phyloP scores from a whole-genome alignment of 208 protist genomes.

The Leptomonas pyrrhocoris region DNA sequence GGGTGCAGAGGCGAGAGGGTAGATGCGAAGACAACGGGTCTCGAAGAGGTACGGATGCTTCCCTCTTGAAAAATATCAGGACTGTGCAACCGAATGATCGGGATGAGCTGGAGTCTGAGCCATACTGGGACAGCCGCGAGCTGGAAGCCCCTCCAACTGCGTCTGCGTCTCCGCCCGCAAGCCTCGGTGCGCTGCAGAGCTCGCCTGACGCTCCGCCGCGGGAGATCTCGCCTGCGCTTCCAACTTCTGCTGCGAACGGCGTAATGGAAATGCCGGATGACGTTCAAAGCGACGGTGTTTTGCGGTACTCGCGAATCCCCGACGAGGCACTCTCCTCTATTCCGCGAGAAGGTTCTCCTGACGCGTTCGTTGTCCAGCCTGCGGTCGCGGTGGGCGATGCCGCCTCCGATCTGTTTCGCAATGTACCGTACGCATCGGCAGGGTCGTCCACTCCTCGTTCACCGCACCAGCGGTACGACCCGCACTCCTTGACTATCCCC shows the following conservation, averaged over 20 bases:
- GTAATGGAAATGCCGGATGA: not conserved
- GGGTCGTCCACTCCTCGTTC: not conserved
- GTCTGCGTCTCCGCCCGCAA: not conserved
- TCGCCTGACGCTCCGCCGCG: not conserved
- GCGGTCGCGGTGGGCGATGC: not conserved
- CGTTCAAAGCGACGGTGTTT: not conserved
- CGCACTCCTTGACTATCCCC: not conserved
- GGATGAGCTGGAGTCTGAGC: slow-evolving; percentile 13
- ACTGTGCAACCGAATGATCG: not conserved
- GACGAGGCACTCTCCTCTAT: not conserved
- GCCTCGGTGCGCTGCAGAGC: not conserved
- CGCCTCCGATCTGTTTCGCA: not conserved
- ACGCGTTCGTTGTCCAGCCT: not conserved
- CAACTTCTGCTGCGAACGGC: not conserved
- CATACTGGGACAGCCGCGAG: slow-evolving; percentile 9
- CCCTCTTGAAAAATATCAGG: not conserved
- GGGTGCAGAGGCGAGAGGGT: not conserved
- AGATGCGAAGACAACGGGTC: not conserved
- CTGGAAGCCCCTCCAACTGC: not conserved
- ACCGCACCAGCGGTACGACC: not conserved
- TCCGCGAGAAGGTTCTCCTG: not conserved
- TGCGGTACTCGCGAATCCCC: slow-evolving; percentile 10
- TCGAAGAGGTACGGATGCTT: not conserved
- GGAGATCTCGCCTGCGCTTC: not conserved
- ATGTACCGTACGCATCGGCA: slow-evolving; percentile 2